Evolutionary conservation across 2,329 filamentous ascomycete genomes (phyloP).

Genomic region (Fusarium dimerum): DNA sequence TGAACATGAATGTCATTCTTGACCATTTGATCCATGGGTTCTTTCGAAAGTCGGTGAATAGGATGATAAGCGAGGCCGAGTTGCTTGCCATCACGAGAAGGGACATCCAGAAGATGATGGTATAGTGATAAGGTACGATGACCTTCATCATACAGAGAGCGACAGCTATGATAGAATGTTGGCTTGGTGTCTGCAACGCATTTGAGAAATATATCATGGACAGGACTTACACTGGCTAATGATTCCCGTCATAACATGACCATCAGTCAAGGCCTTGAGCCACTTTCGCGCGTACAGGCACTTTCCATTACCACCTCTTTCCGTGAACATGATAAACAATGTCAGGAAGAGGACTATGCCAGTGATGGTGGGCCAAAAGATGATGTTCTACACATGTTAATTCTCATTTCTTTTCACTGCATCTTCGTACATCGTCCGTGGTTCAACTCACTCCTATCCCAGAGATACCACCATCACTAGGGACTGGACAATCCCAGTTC

Average conservation of each 20-base stretch:
- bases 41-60: not conserved
- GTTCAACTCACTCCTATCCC: not conserved
- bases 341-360: not conserved
- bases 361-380: not conserved
- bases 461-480: not conserved
- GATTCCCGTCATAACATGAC: not conserved
- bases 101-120: not conserved
- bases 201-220: not conserved
- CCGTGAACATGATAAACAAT: not conserved
- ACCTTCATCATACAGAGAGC: not conserved
- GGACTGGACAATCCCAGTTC: not conserved
- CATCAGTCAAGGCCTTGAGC: not conserved
- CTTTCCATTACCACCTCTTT: not conserved
- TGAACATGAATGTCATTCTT: not conserved
- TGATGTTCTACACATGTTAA: not conserved
- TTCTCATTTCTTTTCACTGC: not conserved
- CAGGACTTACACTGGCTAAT: not conserved
- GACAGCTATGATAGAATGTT: not conserved
- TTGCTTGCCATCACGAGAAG: not conserved
- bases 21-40: not conserved
- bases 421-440: not conserved
- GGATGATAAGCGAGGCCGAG: not conserved
- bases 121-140: not conserved
- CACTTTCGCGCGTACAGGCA: not conserved
- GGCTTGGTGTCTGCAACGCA: not conserved